phyloP scores from a whole-genome alignment of 768 basidiomycete species.

The Lactarius hatsudake region DNA sequence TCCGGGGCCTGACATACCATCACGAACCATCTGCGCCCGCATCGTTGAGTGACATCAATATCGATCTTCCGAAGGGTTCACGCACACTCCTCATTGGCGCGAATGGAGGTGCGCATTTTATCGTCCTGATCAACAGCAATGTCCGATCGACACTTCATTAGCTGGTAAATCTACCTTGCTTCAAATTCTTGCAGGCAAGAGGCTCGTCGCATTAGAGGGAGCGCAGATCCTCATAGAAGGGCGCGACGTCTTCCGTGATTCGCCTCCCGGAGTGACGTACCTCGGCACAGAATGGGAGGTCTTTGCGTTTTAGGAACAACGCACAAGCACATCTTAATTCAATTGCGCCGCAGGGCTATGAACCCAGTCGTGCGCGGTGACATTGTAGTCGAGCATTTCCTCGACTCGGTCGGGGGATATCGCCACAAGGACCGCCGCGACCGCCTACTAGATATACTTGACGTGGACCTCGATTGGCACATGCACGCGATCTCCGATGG shows the following conservation, averaged over 20 bases:
- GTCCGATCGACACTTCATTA: conserved; percentile 30
- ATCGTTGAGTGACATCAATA: conserved; percentile 61
- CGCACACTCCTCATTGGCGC: conserved; percentile 88
- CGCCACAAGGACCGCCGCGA: conserved; percentile 88
- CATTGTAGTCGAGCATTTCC: conserved; percentile 87
- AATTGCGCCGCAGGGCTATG: conserved; percentile 64
- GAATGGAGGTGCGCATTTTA: conserved; percentile 72
- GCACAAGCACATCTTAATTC: conserved; percentile 1
- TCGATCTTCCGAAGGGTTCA: conserved; percentile 70
- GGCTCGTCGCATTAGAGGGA: conserved; percentile 53
- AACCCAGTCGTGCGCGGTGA: conserved; percentile 95
- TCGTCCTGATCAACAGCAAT: not conserved
- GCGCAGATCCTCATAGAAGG: conserved; percentile 70
- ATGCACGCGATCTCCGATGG: conserved; percentile 97
- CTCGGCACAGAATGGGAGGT: conserved; percentile 92
- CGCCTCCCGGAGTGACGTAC: conserved; percentile 78
- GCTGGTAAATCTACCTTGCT: conserved; percentile 96
- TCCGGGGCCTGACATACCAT: conserved; percentile 53
- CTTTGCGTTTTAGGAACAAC: not conserved
- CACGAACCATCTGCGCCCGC: conserved; percentile 45
- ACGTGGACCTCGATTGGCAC: conserved; percentile 94
- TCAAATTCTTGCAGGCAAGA: conserved; percentile 91
- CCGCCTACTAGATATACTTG: conserved; percentile 81
- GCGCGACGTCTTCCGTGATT: conserved; percentile 85
- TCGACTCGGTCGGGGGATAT: conserved; percentile 98